Percentiles rank a stretch among this genome's conserved stretches.
phyloP scores from a whole-genome alignment of 306 rosid genomes.

The Dryas drummondii region DNA sequence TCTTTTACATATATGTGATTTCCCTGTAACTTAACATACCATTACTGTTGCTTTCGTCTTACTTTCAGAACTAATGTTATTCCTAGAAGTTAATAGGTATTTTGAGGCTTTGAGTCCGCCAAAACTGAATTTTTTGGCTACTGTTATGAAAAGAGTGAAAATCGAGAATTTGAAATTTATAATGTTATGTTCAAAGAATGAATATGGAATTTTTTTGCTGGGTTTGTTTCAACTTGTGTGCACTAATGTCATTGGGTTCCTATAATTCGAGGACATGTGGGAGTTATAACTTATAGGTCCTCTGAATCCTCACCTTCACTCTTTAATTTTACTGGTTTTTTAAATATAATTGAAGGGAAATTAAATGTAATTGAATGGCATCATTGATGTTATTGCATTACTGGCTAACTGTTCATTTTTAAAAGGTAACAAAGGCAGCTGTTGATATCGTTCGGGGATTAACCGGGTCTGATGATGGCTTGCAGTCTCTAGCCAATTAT shows the following conservation, averaged over 20 bases:
- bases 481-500: conserved; percentile 63
- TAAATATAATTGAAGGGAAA: background rate
- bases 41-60: no score
- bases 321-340: background rate
- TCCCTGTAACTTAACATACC: background rate
- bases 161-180: no score
- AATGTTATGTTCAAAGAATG: no score
- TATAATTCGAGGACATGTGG: background rate
- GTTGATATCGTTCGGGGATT: conserved; percentile 87
- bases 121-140: background rate
- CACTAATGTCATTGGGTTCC: background rate
- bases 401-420: background rate
- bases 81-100: no score
- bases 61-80: no score
- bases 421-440: conserved; percentile 68
- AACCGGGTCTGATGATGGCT: conserved; percentile 86
- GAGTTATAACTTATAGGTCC: background rate
- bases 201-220: no score
- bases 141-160: background rate
- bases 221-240: background rate
- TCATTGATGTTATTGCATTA: background rate
- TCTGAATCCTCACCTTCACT: background rate
- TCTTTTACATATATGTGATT: background rate
- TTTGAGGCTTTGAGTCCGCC: background rate
- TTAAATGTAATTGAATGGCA: background rate